These are phyloP conservation scores for Castanea mollissima DNA, from an alignment of 306 rosid species.

Conservation along the genomic window DNA sequence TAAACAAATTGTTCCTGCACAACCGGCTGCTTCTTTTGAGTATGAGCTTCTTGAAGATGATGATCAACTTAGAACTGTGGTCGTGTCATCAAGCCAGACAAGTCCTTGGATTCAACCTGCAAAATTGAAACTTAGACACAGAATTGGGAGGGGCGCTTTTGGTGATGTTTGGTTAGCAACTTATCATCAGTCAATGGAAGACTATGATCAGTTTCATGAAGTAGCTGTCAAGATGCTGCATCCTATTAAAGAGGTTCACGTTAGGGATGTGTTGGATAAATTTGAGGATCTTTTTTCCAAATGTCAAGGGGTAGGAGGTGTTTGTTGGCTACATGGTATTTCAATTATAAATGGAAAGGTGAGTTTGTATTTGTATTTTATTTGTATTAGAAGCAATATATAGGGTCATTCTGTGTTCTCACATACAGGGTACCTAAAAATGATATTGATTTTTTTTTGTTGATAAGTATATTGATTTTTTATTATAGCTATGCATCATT, in stretches of 20 bases:
- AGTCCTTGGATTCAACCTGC: conserved; percentile 80
- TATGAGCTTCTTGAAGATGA: conserved; percentile 67
- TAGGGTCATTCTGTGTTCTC: conserved; percentile 15
- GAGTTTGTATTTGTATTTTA: conserved; percentile 6
- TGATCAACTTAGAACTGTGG: conserved; percentile 46
- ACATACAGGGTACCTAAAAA: conserved; percentile 18
- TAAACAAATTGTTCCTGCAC: conserved; percentile 43
- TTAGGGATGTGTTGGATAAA: conserved; percentile 58
- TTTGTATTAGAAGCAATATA: conserved; percentile 1
- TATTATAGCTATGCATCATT: conserved; percentile 62
- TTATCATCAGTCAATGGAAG: conserved; percentile 76
- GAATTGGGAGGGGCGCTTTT: conserved; percentile 83
- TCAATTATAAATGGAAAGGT: conserved; percentile 81
- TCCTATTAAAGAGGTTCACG: conserved; percentile 59
- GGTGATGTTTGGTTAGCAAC: conserved; percentile 99
- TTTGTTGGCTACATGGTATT: conserved; percentile 66
- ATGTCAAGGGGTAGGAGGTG: conserved; percentile 53
- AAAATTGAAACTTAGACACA: conserved; percentile 76
- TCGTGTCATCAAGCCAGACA: conserved; percentile 32
- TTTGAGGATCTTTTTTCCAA: conserved; percentile 51
- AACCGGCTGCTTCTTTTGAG: conserved; percentile 51
- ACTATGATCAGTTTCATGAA: conserved; percentile 76
- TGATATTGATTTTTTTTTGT: conserved; percentile 8
- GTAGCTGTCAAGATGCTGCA: conserved; percentile 85
- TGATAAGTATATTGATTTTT: background rate